These are phyloP conservation scores for Vitis cinerea DNA, from an alignment of 164 flowering plant genomes.

Conservation along the genomic window DNA sequence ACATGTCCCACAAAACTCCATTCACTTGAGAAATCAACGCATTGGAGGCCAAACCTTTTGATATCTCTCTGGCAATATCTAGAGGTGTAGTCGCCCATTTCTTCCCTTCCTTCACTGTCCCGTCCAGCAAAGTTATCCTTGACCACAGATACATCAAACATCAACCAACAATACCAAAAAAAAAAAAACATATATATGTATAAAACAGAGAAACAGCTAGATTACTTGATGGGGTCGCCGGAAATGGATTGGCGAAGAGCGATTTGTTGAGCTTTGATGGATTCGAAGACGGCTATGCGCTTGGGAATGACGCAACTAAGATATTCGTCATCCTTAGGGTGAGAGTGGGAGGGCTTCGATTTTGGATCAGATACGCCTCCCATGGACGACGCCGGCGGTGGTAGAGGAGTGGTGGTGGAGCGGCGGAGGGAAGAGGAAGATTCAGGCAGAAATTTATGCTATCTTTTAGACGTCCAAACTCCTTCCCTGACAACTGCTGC, in stretches of 20 bases:
- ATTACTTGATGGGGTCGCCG: constrained; percentile 67
- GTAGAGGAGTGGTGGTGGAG: neutral
- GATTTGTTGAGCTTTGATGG: constrained; percentile 48
- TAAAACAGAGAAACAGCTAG: neutral
- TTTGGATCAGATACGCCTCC: neutral
- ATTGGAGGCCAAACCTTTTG: constrained; percentile 65
- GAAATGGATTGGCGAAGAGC: constrained; percentile 40
- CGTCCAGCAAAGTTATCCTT: constrained; percentile 82
- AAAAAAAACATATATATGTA: neutral
- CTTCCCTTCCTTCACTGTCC: constrained; percentile 85
- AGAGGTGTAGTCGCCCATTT: constrained; percentile 70
- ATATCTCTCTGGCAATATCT: constrained; percentile 68
- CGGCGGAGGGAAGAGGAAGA: too few relatives aligned
- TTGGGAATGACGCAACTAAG: constrained; percentile 56
- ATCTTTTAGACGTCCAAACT: too few relatives aligned
- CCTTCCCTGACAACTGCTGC: too few relatives aligned
- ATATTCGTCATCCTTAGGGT: constrained; percentile 50
- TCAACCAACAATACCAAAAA: neutral
- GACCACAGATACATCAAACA: too few relatives aligned
- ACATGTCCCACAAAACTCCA: constrained; percentile 91
- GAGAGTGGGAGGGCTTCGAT: constrained; percentile 5
- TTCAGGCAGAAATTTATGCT: too few relatives aligned
- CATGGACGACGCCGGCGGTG: constrained; percentile 20
- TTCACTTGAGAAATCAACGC: constrained; percentile 76
- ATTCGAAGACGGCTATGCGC: constrained; percentile 60